Base-by-base conservation (phyloP, 1,139 yeast genomes). In the Barnettozyma hawaiiensis region DNA sequence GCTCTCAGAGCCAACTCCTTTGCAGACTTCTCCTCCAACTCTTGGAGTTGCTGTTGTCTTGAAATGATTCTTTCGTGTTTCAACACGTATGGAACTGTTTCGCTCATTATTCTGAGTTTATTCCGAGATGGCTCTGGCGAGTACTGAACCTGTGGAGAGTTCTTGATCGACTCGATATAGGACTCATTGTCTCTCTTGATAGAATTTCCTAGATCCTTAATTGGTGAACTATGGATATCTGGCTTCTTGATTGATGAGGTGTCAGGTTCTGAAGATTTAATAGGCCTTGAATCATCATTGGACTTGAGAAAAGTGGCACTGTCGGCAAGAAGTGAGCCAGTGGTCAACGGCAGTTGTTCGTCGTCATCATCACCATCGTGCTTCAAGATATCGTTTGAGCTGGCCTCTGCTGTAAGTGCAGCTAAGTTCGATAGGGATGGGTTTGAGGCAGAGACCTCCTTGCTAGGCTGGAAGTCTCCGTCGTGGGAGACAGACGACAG, bases 41-140 rank as follows among this genome's bases (percentile, higher is more conserved):
- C 87, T 58, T 84, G 90, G 47, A 84, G 66, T 63, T 81, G 83
- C 47, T 80, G 85, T 58, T 84, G 90, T 61, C 85, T 80, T 46
- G 83, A 83, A 52, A 80, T 66, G 44, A 83, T 73, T 48, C 85
- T 73, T 60, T 84, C 92, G 59, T 84, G 92, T 59, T 85, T 75
- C 50, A 84, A 67, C 29, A 83, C 84, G 53, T 84, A 84, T 27
- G 94, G 94, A 24, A 84, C 86, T 2, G 92, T 84, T 58, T 83
- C 92, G 29, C 89, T 80, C 44, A 84, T 78, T 59, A 80, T 84
- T 59, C 94, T 73, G 52, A 84, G 68, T 62, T 82, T 85, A 53
- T 72, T 73, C 49, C 85, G 74, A 55, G 82, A 84, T 7, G 81
- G 81, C 12, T 66, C 63, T 8, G 69, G 67, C 1, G 71, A 65